Percentiles rank a stretch among this genome's conserved stretches.
Conservation (phyloP, 805 yeast species). For the Yarrowia yakushimensis region DNA sequence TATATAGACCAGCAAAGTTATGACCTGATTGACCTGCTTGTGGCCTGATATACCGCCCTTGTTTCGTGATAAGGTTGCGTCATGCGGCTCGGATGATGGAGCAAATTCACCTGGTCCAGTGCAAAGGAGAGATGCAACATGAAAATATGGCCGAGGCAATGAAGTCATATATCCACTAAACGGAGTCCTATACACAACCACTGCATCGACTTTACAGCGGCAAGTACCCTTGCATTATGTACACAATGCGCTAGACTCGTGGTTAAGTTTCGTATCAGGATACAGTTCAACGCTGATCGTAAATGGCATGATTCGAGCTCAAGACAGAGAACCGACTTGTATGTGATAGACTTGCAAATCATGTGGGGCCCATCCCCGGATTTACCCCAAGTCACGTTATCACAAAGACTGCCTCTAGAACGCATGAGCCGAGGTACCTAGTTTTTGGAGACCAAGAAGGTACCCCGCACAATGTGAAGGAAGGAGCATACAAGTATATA, state of each 20-base stretch:
- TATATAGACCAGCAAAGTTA: conserved; percentile 10
- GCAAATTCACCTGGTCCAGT: neutral
- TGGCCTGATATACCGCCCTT: conserved; percentile 23
- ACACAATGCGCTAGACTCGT: no score
- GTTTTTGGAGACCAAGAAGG: no score
- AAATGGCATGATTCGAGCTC: conserved; percentile 6
- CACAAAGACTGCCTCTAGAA: neutral
- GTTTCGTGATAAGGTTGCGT: conserved; percentile 5
- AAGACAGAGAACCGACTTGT: neutral
- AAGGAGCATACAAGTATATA: neutral
- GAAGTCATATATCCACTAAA: no score
- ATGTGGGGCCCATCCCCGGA: conserved; percentile 14
- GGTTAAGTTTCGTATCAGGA: neutral
- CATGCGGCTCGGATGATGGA: neutral
- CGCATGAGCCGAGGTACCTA: conserved; percentile 24
- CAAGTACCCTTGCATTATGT: no score
- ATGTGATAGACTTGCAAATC: neutral
- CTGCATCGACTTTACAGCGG: no score
- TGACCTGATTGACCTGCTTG: conserved; percentile 4
- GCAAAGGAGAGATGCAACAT: no score
- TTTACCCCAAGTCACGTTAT: conserved; percentile 7
- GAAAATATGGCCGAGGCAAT: no score
- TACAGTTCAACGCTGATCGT: conserved; percentile 14
- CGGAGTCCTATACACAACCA: no score
- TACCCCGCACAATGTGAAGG: neutral